A percentile compares a stretch with the other conserved stretches of the same genome.
These are phyloP conservation scores for Inga oerstediana DNA, from an alignment of 306 rosid genomes.

Conservation along the genomic window DNA sequence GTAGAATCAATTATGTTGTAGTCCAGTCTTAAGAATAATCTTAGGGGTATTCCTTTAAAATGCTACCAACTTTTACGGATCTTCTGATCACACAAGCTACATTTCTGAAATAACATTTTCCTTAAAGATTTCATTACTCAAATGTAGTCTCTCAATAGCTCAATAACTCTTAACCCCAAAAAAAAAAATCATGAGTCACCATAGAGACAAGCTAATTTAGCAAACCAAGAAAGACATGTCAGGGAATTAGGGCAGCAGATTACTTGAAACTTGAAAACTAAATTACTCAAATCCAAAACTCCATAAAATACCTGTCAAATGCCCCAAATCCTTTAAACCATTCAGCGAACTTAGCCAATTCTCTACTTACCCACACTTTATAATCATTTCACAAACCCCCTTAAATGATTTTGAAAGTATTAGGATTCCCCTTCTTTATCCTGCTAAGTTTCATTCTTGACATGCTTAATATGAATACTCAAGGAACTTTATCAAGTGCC, in stretches of 20 bases:
- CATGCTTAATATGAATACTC: neutral
- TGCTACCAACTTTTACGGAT: neutral
- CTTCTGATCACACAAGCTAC: neutral
- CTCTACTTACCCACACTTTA: neutral
- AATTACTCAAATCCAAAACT: neutral
- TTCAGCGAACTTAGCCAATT: neutral
- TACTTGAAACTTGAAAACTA: slow-evolving; percentile 13
- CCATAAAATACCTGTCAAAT: neutral
- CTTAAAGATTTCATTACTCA: neutral
- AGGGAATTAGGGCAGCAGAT: slow-evolving; percentile 8
- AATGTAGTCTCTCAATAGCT: neutral
- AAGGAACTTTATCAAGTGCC: neutral
- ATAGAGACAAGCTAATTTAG: neutral
- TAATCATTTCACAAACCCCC: neutral
- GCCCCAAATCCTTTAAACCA: neutral
- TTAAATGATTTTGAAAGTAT: neutral
- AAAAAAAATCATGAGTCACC: neutral
- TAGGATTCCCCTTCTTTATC: neutral
- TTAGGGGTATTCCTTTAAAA: neutral
- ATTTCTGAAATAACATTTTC: neutral
- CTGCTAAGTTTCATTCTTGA: neutral
- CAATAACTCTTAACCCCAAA: neutral
- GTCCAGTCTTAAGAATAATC: neutral
- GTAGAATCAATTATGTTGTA: neutral
- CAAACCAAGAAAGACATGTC: neutral